Evolutionary conservation across 2,329 filamentous ascomycete species (phyloP).

Genomic region (Fusarium sp.): DNA sequence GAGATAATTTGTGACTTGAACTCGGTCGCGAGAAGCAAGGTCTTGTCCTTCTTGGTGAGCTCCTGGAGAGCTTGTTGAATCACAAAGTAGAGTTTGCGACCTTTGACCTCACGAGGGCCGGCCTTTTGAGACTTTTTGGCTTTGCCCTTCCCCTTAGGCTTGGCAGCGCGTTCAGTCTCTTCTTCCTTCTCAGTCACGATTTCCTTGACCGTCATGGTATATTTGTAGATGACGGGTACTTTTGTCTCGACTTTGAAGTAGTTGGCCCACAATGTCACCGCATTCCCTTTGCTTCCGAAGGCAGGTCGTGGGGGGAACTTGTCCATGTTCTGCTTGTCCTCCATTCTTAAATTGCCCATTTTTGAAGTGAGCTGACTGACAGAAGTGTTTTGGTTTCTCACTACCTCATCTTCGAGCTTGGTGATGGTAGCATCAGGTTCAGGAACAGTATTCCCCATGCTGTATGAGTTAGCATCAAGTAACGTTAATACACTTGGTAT

Average conservation of each 20-base stretch:
- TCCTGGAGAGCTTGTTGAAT: slow-evolving; percentile 56
- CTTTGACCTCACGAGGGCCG: slow-evolving; percentile 54
- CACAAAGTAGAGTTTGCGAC: slow-evolving; percentile 60
- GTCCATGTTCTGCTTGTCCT: slow-evolving; percentile 42
- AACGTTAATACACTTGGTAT: background rate
- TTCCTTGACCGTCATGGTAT: slow-evolving; percentile 58
- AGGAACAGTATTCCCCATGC: slow-evolving; percentile 42
- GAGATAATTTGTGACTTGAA: slow-evolving; percentile 65
- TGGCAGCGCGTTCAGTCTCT: slow-evolving; percentile 5
- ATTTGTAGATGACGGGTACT: slow-evolving; percentile 58
- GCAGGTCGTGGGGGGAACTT: slow-evolving; percentile 63
- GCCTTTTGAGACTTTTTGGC: slow-evolving; percentile 15
- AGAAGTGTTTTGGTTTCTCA: slow-evolving; percentile 49
- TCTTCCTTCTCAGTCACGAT: slow-evolving; percentile 27
- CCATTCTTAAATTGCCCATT: slow-evolving; percentile 54
- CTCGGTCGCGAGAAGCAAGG: slow-evolving; percentile 59
- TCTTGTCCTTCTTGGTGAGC: slow-evolving; percentile 52
- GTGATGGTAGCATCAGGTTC: slow-evolving; percentile 48
- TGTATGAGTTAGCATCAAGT: slow-evolving; percentile 29
- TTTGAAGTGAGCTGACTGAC: slow-evolving; percentile 51
- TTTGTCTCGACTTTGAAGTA: slow-evolving; percentile 63
- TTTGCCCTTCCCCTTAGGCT: slow-evolving; percentile 34
- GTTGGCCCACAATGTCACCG: slow-evolving; percentile 66
- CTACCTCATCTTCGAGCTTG: slow-evolving; percentile 58
- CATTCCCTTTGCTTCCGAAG: slow-evolving; percentile 60